These are phyloP conservation scores for Neonectria hederae DNA, from an alignment of 2,329 filamentous ascomycete genomes.

Conservation along the genomic window DNA sequence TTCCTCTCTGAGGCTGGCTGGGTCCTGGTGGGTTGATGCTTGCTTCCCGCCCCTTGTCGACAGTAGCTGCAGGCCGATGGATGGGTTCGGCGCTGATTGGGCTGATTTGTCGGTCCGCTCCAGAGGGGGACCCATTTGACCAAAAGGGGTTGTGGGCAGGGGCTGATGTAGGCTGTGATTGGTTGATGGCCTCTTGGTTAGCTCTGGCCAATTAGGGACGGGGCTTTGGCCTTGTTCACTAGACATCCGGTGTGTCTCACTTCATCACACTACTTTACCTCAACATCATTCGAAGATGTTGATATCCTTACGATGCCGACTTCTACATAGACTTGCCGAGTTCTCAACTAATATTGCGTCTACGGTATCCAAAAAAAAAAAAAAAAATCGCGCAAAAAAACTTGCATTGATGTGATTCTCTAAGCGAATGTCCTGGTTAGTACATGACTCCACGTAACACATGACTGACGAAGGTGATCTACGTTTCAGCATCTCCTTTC, in stretches of 20 bases:
- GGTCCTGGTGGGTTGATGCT: constrained; percentile 7
- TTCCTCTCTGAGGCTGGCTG: neutral
- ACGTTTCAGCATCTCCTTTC: neutral
- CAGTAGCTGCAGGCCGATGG: neutral
- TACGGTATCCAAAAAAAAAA: too few relatives aligned
- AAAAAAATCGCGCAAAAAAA: too few relatives aligned
- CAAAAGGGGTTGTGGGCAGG: neutral
- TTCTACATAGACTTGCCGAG: too few relatives aligned
- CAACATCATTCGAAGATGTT: neutral
- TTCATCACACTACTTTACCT: neutral
- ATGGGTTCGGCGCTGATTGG: constrained; percentile 7
- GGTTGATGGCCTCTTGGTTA: neutral
- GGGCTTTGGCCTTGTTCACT: neutral
- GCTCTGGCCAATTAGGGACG: neutral
- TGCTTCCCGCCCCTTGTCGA: constrained; percentile 17
- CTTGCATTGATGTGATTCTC: neutral
- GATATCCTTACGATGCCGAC: neutral
- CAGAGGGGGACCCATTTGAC: neutral
- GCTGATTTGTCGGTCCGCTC: neutral
- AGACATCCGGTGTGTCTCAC: neutral
- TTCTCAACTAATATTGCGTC: too few relatives aligned
- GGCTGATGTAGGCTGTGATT: neutral
- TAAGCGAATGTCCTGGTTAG: neutral
- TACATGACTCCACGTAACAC: neutral
- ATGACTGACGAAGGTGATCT: neutral